A percentile compares a stretch with the other conserved stretches of the same genome.
Evolutionary conservation across 305 asterid genomes (phyloP).

Genomic region (Fraxinus floribunda): DNA sequence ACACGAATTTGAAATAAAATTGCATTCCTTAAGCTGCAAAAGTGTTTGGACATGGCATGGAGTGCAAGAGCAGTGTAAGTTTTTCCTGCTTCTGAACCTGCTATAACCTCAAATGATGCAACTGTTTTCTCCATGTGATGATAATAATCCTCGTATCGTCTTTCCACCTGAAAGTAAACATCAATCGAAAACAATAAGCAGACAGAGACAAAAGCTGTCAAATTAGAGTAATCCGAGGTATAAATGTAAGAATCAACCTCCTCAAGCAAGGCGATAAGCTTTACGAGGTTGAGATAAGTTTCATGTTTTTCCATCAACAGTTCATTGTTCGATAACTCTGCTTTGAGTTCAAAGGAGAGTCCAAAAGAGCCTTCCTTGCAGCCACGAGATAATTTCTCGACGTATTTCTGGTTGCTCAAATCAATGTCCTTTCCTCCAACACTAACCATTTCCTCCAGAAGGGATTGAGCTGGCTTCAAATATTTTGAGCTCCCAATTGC

Average conservation of each 20-base stretch:
- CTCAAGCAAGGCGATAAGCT: slow-evolving; percentile 68
- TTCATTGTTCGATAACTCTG: slow-evolving; percentile 51
- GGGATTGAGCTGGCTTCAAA: slow-evolving; percentile 63
- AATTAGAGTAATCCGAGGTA: background rate
- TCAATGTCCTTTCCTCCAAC: slow-evolving; percentile 49
- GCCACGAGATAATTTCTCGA: slow-evolving; percentile 43
- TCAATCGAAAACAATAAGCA: background rate
- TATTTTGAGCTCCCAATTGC: slow-evolving; percentile 55
- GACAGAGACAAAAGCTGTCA: background rate
- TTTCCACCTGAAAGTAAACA: slow-evolving; percentile 57
- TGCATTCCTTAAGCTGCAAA: slow-evolving; percentile 58
- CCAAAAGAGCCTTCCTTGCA: slow-evolving; percentile 43
- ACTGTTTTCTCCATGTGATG: slow-evolving; percentile 62
- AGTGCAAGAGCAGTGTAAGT: slow-evolving; percentile 83
- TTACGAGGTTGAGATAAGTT: slow-evolving; percentile 44
- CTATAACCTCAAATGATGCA: slow-evolving; percentile 63
- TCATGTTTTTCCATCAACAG: slow-evolving; percentile 43
- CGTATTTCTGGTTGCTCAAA: slow-evolving; percentile 38
- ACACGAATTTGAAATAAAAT: slow-evolving; percentile 59
- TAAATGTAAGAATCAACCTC: slow-evolving; percentile 41
- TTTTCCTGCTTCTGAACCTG: slow-evolving; percentile 71
- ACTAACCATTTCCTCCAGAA: slow-evolving; percentile 73
- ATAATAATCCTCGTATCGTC: slow-evolving; percentile 69
- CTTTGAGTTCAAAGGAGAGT: slow-evolving; percentile 52
- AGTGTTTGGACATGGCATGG: slow-evolving; percentile 89